Base-by-base conservation (phyloP, 345 rosid genomes). In the Aethionema arabicum region DNA sequence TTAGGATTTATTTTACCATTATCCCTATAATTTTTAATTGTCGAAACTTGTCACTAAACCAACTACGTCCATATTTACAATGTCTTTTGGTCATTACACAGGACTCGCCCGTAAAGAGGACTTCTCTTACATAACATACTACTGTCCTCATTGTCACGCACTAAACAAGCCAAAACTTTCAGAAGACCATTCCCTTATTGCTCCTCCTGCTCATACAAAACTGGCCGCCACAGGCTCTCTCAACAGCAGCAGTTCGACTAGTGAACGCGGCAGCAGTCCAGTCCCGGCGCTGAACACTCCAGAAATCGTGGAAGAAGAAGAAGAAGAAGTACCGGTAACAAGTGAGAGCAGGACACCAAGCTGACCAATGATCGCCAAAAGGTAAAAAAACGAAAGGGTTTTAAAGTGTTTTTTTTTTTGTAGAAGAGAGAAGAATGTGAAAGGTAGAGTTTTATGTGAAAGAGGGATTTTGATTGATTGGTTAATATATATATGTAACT, bases 31-130 rank as follows among this genome's bases (percentile, higher is more conserved):
- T 21, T 21, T 21, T 21, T 21, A 21, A 21, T 21, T 2, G 27
- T 21, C 27, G 27, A 21, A 21, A 21, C 2, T 21, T 21, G 2
- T 21, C 27, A 21, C 27, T 21, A 2, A 21, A 21, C 27, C 27
- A 21, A 2, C 27, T 21, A 3, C 10, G 13, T 0, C 27, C 27
- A 21, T 0, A 32, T 14, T 14, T 59, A 4, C 64, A 59, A 32
- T 59, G 11, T 11, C 6, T 10, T 66, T 35, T 11, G 27, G n/a
- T 61, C 16, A 33, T 12, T 50, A 8, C 53, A 30, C 77, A 92
- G 98, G 98, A 66, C 96, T 92, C 16, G 77, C 80, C 0, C 75
- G 82, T 77, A 86, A 83, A 70, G 98, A 88, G 71, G 98, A 92
- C 63, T 89, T 79, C 66, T 78, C 77, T 0, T 82, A 72, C 50